Base-by-base conservation (phyloP, 2,329 filamentous ascomycete species). In the Clonostachys rosea region DNA sequence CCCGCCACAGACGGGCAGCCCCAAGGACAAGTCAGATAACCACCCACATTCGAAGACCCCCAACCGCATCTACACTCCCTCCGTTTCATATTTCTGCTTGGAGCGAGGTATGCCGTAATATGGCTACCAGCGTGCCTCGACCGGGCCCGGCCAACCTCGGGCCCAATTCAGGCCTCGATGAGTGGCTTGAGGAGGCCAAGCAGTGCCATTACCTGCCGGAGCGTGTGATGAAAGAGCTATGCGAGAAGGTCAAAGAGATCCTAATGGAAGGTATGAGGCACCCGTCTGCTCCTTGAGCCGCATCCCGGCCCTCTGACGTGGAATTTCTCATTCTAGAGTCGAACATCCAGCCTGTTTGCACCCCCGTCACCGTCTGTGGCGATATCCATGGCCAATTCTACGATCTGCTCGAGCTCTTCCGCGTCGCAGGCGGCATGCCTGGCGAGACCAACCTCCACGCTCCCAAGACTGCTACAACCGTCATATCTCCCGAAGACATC, bases 361-460 rank as follows among this genome's bases (percentile, higher is more conserved):
- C 94, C 0, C 94, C 94, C 7, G 94, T 99, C 52, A 99, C 94
- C 6, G 87, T 99, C 53, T 97, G 94, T 62, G 94, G 94, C 63
- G 94, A 99, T 65, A 97, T 99, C 52, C 94, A 99, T 69, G 94
- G 94, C 58, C 94, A 99, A 71, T 97, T 97, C 68, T 97, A 99
- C 71, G 94, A 99, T 67, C 78, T 99, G 10, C 83, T 97, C 51
- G 94, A 99, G 74, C 83, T 99, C 44, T 99, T 99, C 70, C 87
- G 91, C 46, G 92, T 99, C 39, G 91, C 92, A 42, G 94, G 94
- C 51, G 94, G 94, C 54, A 96, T 97, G 89, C 94, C 94, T 11
- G 90, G 90, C 59, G 88, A 95, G 58, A 79, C 81, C 37, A 79
- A 84, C 51, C 76, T 84, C 24, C 79, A 91, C 60, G 71, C 80